These are phyloP conservation scores for Quercus phellos DNA, from an alignment of 331 rosid species.

Conservation along the genomic window DNA sequence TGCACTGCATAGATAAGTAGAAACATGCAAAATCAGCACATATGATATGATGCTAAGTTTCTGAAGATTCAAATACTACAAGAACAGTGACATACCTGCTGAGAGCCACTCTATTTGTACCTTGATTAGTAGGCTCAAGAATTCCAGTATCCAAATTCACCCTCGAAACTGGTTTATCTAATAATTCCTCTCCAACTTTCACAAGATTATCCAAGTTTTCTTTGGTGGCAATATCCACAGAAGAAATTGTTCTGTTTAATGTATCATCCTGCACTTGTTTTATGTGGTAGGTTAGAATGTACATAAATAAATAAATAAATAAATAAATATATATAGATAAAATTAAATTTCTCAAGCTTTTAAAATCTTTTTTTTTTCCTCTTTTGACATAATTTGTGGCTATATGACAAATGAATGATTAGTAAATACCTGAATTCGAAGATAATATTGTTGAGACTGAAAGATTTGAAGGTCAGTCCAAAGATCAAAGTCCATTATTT, in stretches of 20 bases:
- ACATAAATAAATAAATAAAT: no score
- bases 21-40: no score
- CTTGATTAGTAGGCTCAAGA: slow-evolving; percentile 18
- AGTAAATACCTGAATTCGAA: not conserved
- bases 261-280: not conserved
- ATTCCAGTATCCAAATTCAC: slow-evolving; percentile 35
- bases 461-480: not conserved
- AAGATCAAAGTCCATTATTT: not conserved
- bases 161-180: slow-evolving; percentile 41
- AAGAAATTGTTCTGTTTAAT: not conserved
- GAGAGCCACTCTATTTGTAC: slow-evolving; percentile 1
- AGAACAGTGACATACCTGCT: no score
- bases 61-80: no score
- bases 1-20: no score
- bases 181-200: slow-evolving; percentile 26
- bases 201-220: slow-evolving; percentile 40
- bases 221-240: not conserved
- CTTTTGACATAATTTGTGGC: no score
- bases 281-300: no score
- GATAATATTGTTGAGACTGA: not conserved
- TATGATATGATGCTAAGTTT: no score
- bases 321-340: no score
- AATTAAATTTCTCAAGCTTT: no score
- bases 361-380: no score
- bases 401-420: no score